phyloP scores from a whole-genome alignment of 495 filamentous ascomycete species.

The Penicillium bialowiezense region DNA sequence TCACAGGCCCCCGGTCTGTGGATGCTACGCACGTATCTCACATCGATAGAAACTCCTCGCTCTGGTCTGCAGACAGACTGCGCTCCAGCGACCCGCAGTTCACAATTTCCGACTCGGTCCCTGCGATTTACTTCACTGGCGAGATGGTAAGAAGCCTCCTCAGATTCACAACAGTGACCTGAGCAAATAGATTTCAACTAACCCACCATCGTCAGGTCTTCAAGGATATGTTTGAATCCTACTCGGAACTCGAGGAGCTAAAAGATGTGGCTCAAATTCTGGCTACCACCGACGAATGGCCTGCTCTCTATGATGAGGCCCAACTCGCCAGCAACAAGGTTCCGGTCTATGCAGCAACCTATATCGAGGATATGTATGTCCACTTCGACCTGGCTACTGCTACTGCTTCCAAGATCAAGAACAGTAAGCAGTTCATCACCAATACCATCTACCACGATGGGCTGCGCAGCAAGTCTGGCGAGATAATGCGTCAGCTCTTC shows the following conservation, averaged over 20 bases:
- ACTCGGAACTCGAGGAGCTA: slow-evolving; percentile 65
- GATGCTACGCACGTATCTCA: slow-evolving; percentile 14
- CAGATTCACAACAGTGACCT: not conserved
- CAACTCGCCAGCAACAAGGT: slow-evolving; percentile 76
- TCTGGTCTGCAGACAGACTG: slow-evolving; percentile 62
- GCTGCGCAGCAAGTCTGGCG: slow-evolving; percentile 65
- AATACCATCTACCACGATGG: slow-evolving; percentile 87
- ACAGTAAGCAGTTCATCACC: slow-evolving; percentile 77
- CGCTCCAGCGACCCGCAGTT: slow-evolving; percentile 42
- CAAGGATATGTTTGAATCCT: slow-evolving; percentile 75
- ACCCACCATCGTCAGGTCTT: slow-evolving; percentile 49
- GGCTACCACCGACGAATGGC: slow-evolving; percentile 66
- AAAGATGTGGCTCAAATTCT: slow-evolving; percentile 65
- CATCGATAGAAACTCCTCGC: slow-evolving; percentile 44
- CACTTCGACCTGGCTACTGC: slow-evolving; percentile 68
- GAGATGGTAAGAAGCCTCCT: slow-evolving; percentile 62
- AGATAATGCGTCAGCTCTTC: slow-evolving; percentile 70
- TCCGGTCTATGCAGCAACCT: slow-evolving; percentile 85
- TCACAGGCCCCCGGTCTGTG: not conserved
- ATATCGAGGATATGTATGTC: slow-evolving; percentile 93
- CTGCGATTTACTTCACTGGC: slow-evolving; percentile 74
- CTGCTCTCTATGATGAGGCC: slow-evolving; percentile 68
- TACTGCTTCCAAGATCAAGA: slow-evolving; percentile 73
- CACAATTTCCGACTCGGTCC: slow-evolving; percentile 42
- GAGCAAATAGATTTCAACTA: slow-evolving; percentile 2